Evolutionary conservation across 2,329 filamentous ascomycete species (phyloP).

Genomic region (Aspergillus pseudotamarii): DNA sequence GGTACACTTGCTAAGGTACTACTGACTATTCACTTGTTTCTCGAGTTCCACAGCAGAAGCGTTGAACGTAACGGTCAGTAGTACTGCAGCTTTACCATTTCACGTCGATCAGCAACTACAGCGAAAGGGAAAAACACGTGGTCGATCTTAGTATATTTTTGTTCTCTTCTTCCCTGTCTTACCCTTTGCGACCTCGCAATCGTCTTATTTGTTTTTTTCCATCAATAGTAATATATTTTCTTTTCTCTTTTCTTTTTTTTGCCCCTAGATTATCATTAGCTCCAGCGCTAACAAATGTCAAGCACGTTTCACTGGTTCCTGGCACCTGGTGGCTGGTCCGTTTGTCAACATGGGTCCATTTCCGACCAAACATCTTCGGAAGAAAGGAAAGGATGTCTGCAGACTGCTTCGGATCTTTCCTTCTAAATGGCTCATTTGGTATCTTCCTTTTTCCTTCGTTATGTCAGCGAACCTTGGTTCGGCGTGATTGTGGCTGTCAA

Average conservation of each 20-base stretch:
- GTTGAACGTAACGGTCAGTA: slow-evolving; percentile 36
- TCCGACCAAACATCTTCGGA: slow-evolving; percentile 14
- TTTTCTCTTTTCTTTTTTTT: slow-evolving; percentile 1
- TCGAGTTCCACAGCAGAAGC: slow-evolving; percentile 37
- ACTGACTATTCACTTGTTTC: slow-evolving; percentile 13
- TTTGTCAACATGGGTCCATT: slow-evolving; percentile 18
- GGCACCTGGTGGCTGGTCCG: slow-evolving; percentile 22
- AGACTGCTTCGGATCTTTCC: neutral
- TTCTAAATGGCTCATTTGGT: neutral
- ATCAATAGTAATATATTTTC: neutral
- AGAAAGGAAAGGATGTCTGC: slow-evolving; percentile 1
- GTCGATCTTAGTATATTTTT: slow-evolving; percentile 16
- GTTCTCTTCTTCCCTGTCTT: slow-evolving; percentile 5
- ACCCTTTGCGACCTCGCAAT: neutral
- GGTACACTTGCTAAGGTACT: slow-evolving; percentile 4
- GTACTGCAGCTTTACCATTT: slow-evolving; percentile 32
- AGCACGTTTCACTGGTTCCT: slow-evolving; percentile 16
- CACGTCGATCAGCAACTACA: neutral
- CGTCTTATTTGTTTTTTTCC: neutral
- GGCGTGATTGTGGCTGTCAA: neutral
- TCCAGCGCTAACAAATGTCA: slow-evolving; percentile 10
- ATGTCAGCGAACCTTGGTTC: neutral
- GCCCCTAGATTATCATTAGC: neutral
- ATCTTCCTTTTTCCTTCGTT: neutral
- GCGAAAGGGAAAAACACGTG: slow-evolving; percentile 21